Evolutionary conservation across 2,329 filamentous ascomycete genomes (phyloP).

Genomic region (Canariomyces notabilis): DNA sequence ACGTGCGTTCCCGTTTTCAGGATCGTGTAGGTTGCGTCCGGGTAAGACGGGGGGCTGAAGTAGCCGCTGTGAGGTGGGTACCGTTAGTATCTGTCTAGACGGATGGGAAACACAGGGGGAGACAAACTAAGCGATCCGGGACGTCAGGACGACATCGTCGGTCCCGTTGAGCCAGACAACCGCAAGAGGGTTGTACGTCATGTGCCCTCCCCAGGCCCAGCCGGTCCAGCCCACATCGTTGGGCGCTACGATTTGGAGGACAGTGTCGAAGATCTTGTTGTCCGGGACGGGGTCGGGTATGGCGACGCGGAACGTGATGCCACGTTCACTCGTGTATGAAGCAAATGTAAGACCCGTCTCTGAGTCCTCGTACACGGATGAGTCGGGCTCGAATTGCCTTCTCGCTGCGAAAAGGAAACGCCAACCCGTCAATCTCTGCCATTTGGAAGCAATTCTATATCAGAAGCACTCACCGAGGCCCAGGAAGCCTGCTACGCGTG

Average conservation of each 20-base stretch:
- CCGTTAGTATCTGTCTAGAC: slow-evolving; percentile 5
- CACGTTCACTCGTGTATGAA: slow-evolving; percentile 35
- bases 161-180: slow-evolving; percentile 41
- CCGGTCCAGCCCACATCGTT: slow-evolving; percentile 43
- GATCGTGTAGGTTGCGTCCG: slow-evolving; percentile 29
- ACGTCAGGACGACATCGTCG: slow-evolving; percentile 36
- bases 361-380: slow-evolving; percentile 30
- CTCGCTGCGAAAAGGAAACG: slow-evolving; percentile 5
- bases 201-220: slow-evolving; percentile 45
- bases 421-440: neutral
- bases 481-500: slow-evolving; percentile 28
- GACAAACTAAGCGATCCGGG: slow-evolving; percentile 42
- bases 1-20: slow-evolving; percentile 34
- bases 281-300: slow-evolving; percentile 31
- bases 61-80: slow-evolving; percentile 29
- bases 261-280: slow-evolving; percentile 27
- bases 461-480: slow-evolving; percentile 28
- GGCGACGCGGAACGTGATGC: slow-evolving; percentile 33
- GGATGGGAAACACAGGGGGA: neutral
- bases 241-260: slow-evolving; percentile 40
- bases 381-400: slow-evolving; percentile 30
- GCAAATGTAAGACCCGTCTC: slow-evolving; percentile 42
- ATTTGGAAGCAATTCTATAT: neutral
- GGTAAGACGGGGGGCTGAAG: slow-evolving; percentile 30
- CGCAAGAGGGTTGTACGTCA: slow-evolving; percentile 44